These are phyloP conservation scores for Panus rudis DNA, from an alignment of 768 basidiomycete genomes.

Conservation along the genomic window DNA sequence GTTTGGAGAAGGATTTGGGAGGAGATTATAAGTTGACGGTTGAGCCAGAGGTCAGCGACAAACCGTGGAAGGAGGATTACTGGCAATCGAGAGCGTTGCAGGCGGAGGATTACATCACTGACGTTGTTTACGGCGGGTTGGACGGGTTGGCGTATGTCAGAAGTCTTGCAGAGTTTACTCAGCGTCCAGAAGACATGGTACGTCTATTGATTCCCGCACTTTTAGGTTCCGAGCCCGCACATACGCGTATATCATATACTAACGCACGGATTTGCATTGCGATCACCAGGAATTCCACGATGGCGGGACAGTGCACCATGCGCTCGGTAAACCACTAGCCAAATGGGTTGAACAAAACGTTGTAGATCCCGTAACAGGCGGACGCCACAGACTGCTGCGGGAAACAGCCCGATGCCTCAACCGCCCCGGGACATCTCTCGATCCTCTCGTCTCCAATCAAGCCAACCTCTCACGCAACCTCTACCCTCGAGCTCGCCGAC, in stretches of 20 bases:
- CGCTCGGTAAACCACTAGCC: constrained; percentile 29
- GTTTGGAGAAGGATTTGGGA: constrained; percentile 10
- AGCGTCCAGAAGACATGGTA: constrained; percentile 19
- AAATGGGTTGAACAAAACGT: constrained; percentile 35
- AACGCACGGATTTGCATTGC: background rate
- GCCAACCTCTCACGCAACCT: constrained; percentile 14
- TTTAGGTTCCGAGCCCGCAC: background rate
- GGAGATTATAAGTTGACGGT: background rate
- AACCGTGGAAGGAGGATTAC: constrained; percentile 25
- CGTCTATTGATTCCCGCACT: constrained; percentile 1
- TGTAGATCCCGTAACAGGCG: constrained; percentile 34
- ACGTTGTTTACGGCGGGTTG: constrained; percentile 74
- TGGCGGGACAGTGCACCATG: constrained; percentile 9
- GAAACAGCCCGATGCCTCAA: constrained; percentile 16
- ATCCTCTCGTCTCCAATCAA: constrained; percentile 8
- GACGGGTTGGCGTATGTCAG: constrained; percentile 72
- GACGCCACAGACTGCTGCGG: constrained; percentile 31
- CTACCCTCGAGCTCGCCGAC: constrained; percentile 14
- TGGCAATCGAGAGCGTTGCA: constrained; percentile 46
- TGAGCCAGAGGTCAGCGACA: background rate
- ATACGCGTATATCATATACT: background rate
- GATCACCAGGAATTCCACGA: background rate
- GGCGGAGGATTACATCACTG: constrained; percentile 60
- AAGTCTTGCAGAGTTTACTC: constrained; percentile 69
- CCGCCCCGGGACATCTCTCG: constrained; percentile 6